Base-by-base conservation (phyloP, 2,329 filamentous ascomycete species). In the Aspergillus unguis region DNA sequence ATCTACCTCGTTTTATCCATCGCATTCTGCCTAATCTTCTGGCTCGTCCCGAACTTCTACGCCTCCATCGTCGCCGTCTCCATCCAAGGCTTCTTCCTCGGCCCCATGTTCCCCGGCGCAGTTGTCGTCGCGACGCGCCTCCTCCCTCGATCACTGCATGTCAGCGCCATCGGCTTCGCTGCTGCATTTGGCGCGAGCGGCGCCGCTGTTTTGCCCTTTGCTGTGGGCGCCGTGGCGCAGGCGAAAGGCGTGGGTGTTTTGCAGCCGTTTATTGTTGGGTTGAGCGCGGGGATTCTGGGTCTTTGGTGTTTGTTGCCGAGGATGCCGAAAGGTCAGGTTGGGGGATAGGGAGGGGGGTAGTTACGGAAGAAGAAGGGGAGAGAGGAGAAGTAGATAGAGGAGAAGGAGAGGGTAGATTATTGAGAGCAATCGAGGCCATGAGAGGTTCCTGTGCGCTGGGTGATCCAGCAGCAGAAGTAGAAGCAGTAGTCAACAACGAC, bases 151-250 rank as follows among this genome's bases (percentile, higher is more conserved):
- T 80, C 88, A 54, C 75, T 90, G 27, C 90, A 95, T 62, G 87
- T 94, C 38, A 83, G 81, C n/a, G 84, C 85, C 0, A 89, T 95
- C 56, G 89, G 90, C 0, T 92, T 95, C 62, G 86, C 86, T 0
- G 84, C 87, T 1, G 88, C 89, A 0, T 84, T 92, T 67, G 90
- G 90, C 2, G 86, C 87, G 0, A 81, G 80, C 2, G 90, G 90
- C 0, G 88, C 85, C 1, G 70, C 71, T 0, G 63, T 73, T 17
- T 62, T 77, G 28, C 75, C 75, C 1, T 77, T 77, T 56, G 71
- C 67, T 0, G 70, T 77, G 0, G 75, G 74, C n/a, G 74, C 74
- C 0, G 69, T 77, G 52, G 75, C 74, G 3, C 80, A 85, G 65
- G 74, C 75, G 1, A 80, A 76, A 56, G 83, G 83, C 6, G 82